Base-by-base conservation (phyloP, 176 grass and related monocot genomes). In the Dactylis glomerata region DNA sequence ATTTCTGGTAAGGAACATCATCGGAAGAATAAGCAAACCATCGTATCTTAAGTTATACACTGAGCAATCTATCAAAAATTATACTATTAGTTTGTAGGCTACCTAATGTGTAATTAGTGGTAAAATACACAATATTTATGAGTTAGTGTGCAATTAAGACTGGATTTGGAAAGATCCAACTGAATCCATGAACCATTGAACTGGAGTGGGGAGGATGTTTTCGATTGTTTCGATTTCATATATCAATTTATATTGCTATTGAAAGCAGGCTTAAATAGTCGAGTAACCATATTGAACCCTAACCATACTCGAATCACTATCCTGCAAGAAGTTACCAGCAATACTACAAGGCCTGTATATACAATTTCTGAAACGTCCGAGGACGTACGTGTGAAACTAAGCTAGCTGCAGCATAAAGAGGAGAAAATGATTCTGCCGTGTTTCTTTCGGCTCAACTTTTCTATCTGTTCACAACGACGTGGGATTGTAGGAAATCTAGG, bases 391-490 rank as follows among this genome's bases (percentile, higher is more conserved):
- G 3, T 3, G 3, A 82, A 86, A 79, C 0, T 1, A 3, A 1
- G 14, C 61, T 30, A 20, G 4, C 12, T 28, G 15, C 22, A 14
- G 65, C 37, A 17, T 28, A 83, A 86, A 79, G 66, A 24, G 8
- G 0, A 17, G 22, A 32, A 10, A 38, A 66, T 46, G 80, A 86
- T 90, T 78, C 88, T 86, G 84, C 84, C 84, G 80, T 90, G 84
- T 86, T 83, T 73, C 88, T 86, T 90, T 86, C 79, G 84, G 84
- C 74, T 64, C 64, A 20, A 20, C 80, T 86, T 90, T 83, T 31
- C 36, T 10, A 14, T 46, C 37, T 86, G 79, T 83, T 90, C 83
- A 78, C 88, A 90, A 42, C 38, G 78, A 52, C 20, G 59, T 22
- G 7, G 13, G 41, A 8, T 27, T 37, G 65, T 38, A 61, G 17